Evolutionary conservation across 129 eudicot genomes (phyloP).

Genomic region (Logfia minima): DNA sequence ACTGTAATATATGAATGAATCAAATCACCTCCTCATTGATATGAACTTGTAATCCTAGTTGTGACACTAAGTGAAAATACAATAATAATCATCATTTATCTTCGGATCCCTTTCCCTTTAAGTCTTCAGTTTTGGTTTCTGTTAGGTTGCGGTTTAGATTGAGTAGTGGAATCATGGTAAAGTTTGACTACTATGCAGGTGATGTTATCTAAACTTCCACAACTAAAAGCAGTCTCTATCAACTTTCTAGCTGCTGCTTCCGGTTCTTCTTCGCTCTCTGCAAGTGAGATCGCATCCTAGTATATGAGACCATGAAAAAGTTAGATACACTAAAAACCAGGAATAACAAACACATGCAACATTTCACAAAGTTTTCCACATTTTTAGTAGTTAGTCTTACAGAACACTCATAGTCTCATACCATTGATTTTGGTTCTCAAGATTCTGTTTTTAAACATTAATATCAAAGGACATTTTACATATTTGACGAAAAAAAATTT

Average conservation of each 20-base stretch:
- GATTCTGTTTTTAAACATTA: background rate
- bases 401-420: background rate
- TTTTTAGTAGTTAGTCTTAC: background rate
- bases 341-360: background rate
- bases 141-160: slow-evolving; percentile 4
- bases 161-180: slow-evolving; percentile 38
- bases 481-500: background rate
- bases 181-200: slow-evolving; percentile 82
- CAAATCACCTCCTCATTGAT: background rate
- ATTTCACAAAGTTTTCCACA: background rate
- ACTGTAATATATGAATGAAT: background rate
- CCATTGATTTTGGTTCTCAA: background rate
- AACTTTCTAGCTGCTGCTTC: slow-evolving; percentile 73
- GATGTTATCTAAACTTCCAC: slow-evolving; percentile 83
- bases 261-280: slow-evolving; percentile 63
- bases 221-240: slow-evolving; percentile 73
- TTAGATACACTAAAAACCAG: background rate
- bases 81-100: background rate
- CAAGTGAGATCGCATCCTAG: slow-evolving; percentile 78
- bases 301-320: background rate
- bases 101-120: background rate
- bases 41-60: background rate
- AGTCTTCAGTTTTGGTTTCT: slow-evolving; percentile 2
- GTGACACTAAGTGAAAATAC: no score
- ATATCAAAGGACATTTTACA: no score